These are phyloP conservation scores for Caryopteris hybrid DNA, from an alignment of 305 asterid genomes.

Conservation along the genomic window DNA sequence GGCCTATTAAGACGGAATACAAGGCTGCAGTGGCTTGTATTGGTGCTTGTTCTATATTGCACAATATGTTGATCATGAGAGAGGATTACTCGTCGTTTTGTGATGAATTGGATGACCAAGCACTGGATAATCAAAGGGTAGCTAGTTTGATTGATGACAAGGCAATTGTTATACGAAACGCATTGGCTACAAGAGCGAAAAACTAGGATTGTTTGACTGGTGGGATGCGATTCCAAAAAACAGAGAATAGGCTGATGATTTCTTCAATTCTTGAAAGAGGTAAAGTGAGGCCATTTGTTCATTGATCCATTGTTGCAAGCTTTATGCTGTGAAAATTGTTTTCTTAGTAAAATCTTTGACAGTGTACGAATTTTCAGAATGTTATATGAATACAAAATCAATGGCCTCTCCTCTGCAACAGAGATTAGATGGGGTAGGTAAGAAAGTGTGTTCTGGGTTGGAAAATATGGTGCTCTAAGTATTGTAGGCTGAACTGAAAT, in stretches of 20 bases:
- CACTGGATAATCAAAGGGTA: neutral
- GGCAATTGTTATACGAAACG: constrained; percentile 37
- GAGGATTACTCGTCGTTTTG: constrained; percentile 70
- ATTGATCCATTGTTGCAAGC: neutral
- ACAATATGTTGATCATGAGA: constrained; percentile 72
- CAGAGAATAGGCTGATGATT: neutral
- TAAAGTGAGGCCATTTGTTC: constrained; percentile 17
- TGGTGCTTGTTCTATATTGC: constrained; percentile 81
- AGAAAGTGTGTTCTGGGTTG: too few relatives aligned
- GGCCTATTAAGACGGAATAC: constrained; percentile 38
- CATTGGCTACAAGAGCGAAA: constrained; percentile 41
- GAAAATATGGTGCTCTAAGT: too few relatives aligned
- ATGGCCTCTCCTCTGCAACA: too few relatives aligned
- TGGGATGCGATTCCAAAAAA: neutral
- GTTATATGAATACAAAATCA: too few relatives aligned
- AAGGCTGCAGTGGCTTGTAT: constrained; percentile 63
- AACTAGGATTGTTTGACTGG: neutral
- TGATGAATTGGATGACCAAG: constrained; percentile 36
- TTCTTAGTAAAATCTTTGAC: neutral
- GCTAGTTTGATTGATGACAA: constrained; percentile 21
- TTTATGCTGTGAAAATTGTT: constrained; percentile 11
- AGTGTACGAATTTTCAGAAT: too few relatives aligned
- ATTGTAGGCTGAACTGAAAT: too few relatives aligned
- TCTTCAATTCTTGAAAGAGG: constrained; percentile 14
- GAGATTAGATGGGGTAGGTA: too few relatives aligned